Evolutionary conservation across 257 asterid genomes (phyloP), one percentile per base, ranked within the genome.

Genomic region (Plantago major): DNA sequence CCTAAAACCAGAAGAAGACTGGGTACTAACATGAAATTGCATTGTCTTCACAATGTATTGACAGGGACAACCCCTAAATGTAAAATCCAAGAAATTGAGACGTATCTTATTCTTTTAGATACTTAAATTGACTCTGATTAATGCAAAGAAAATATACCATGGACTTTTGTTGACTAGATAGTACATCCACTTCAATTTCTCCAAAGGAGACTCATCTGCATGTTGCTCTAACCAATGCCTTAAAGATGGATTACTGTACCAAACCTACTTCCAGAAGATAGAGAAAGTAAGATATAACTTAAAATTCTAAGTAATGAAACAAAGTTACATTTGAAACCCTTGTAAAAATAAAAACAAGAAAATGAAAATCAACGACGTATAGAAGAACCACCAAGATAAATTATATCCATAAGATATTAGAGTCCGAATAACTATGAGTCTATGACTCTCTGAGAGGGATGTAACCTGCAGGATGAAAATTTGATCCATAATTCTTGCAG

Each of bases 241-340:
- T 73, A 92, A 83, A 65, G 95, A 78, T 46, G 91, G 91, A 74
- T 92, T 89, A 79, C 88, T 81, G 80, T 46, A 67, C 99, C 99
- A 92, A 58, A 87, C 95, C 99, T 92, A 78, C 65, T 72, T 46
- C 30, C 15, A 64, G 45, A 62, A 63, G 77, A 46, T 46, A 58
- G 64, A 46, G 66, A 47, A 14, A 53, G 55, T 30, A 45, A 22
- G 37, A 66, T 62, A 50, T 51, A 64, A 47, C 30, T 9, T 2
- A 30, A 9, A 11, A 6, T 30, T 47, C 44, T 33, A 38, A 42
- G 22, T 14, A 17, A 58, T 58, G 50, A 28, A 16, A 46, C 10
- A 22, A 43, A 16, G 58, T 14, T 4, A 22, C n/a, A 15, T 52
- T 52, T 52, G 11, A 7, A 33, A 33, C 40, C 40, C 7, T 7